Evolutionary conservation across 306 rosid genomes (phyloP).

Genomic region (Malus sieversii): DNA sequence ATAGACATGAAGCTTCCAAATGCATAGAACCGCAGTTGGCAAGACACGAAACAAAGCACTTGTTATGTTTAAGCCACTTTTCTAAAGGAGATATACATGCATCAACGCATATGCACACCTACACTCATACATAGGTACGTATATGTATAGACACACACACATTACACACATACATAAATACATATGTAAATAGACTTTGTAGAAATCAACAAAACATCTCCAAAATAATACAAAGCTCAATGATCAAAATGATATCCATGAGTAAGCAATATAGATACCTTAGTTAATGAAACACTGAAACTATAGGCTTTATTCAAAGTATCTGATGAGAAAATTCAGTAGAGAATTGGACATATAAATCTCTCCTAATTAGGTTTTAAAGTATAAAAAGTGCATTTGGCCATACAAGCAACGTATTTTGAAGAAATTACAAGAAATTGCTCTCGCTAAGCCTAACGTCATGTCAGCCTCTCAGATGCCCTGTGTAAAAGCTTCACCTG

Average conservation of each 20-base stretch:
- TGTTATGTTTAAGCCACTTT: background rate
- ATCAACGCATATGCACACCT: background rate
- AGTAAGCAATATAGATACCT: constrained; percentile 1
- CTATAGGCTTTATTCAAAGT: background rate
- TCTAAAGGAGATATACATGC: background rate
- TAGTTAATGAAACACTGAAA: background rate
- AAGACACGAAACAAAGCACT: constrained; percentile 4
- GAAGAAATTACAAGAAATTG: constrained; percentile 1
- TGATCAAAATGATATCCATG: background rate
- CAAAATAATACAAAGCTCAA: background rate
- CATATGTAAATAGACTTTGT: background rate
- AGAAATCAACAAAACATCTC: background rate
- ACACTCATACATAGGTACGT: background rate
- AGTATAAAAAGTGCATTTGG: background rate
- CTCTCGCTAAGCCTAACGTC: background rate
- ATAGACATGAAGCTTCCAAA: constrained; percentile 9
- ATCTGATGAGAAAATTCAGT: background rate
- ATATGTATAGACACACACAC: background rate
- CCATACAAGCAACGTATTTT: constrained; percentile 10
- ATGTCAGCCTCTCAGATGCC: background rate
- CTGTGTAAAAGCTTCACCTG: background rate
- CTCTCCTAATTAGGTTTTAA: background rate
- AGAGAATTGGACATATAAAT: background rate
- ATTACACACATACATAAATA: background rate
- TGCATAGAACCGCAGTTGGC: constrained; percentile 1